These are phyloP conservation scores for Inosperma sp. DNA, from an alignment of 768 basidiomycete genomes.

Conservation along the genomic window DNA sequence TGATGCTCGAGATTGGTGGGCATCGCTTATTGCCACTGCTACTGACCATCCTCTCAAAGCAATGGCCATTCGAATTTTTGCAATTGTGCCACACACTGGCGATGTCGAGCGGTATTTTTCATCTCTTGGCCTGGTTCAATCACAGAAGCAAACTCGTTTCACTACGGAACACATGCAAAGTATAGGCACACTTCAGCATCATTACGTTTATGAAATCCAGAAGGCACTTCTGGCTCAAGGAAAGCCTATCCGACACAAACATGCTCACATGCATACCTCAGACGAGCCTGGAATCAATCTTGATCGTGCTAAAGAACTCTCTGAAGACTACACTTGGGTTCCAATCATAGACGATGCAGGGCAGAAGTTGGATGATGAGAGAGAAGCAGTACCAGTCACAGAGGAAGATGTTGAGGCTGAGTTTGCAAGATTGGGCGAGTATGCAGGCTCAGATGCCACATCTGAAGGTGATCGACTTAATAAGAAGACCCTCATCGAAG, in stretches of 20 bases:
- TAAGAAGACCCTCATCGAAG: background rate
- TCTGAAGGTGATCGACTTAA: background rate
- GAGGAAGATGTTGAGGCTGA: constrained; percentile 3
- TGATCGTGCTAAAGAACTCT: background rate
- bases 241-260: background rate
- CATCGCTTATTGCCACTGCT: background rate
- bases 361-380: background rate
- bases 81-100: constrained; percentile 27
- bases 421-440: constrained; percentile 4
- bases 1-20: constrained; percentile 26
- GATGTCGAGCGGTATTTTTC: constrained; percentile 27
- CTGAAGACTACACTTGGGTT: background rate
- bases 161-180: constrained; percentile 2
- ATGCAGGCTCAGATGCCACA: background rate
- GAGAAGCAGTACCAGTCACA: background rate
- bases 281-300: background rate
- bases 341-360: background rate
- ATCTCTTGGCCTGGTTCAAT: constrained; percentile 18
- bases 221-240: background rate
- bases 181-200: constrained; percentile 2
- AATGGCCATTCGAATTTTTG: constrained; percentile 19
- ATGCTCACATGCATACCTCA: constrained; percentile 7
- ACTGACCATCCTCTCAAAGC: constrained; percentile 12
- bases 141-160: background rate
- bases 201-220: background rate